Conservation (phyloP, 306 rosid species). For the Begonia loranthoides region DNA sequence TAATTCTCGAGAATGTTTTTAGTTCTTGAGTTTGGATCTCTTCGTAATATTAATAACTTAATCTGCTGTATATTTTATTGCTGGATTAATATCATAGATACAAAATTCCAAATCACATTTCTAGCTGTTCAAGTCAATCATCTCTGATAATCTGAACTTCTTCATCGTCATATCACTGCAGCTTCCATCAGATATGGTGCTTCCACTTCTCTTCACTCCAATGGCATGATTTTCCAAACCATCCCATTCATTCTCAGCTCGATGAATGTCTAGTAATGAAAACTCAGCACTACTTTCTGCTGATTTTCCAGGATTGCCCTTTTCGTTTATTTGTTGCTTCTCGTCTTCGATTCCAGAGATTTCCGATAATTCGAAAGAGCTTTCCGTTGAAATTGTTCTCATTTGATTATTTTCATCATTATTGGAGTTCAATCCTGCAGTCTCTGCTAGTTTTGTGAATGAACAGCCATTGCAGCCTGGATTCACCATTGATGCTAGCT, state of each 20-base stretch:
- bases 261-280: constrained; percentile 21
- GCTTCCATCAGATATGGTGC: constrained; percentile 25
- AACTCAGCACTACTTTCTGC: constrained; percentile 19
- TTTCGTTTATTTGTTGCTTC: constrained; percentile 12
- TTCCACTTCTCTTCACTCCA: constrained; percentile 47
- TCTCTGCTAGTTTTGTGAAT: constrained; percentile 49
- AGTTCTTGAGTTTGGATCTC: too few relatives aligned
- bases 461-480: constrained; percentile 46
- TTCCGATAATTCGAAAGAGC: constrained; percentile 72
- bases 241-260: constrained; percentile 9
- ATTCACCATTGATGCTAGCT: constrained; percentile 51
- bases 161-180: constrained; percentile 27
- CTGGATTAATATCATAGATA: constrained; percentile 19
- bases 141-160: constrained; percentile 21
- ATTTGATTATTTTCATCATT: constrained; percentile 29
- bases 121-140: constrained; percentile 52
- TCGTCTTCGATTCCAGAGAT: constrained; percentile 47
- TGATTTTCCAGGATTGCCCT: constrained; percentile 1
- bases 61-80: background rate
- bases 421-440: constrained; percentile 21
- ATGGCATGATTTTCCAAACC: constrained; percentile 4
- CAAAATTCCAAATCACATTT: too few relatives aligned
- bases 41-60: background rate
- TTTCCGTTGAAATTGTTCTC: constrained; percentile 51
- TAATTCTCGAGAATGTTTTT: too few relatives aligned